A percentile compares a stretch with the other conserved stretches of the same genome.
phyloP scores from a whole-genome alignment of 345 rosid species.

The Eucalyptus camaldulensis region DNA sequence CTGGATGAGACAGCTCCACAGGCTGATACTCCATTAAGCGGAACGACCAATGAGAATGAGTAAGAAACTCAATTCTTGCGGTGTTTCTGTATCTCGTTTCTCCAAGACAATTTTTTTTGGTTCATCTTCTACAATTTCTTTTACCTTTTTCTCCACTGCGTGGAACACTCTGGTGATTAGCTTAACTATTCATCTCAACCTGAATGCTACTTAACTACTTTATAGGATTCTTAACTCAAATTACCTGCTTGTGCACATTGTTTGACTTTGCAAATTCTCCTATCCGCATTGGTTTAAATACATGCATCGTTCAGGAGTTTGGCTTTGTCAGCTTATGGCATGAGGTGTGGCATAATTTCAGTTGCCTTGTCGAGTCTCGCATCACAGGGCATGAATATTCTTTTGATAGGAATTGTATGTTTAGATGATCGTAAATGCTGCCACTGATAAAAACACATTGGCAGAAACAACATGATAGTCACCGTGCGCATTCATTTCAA shows the following conservation, averaged over 20 bases:
- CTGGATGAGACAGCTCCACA: background rate
- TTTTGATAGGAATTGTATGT: background rate
- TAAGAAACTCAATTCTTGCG: background rate
- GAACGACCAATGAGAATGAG: background rate
- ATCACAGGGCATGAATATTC: background rate
- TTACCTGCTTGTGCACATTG: background rate
- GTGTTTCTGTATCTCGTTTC: background rate
- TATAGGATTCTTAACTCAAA: background rate
- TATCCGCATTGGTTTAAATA: background rate
- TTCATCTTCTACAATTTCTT: background rate
- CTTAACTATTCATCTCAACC: background rate
- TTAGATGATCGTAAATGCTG: background rate
- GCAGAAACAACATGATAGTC: background rate
- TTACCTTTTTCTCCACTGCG: background rate
- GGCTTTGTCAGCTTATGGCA: background rate
- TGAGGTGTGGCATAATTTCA: background rate
- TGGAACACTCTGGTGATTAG: background rate
- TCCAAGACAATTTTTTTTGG: background rate
- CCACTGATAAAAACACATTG: background rate
- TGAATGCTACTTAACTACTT: background rate
- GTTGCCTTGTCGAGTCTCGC: background rate
- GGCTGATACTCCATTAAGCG: background rate
- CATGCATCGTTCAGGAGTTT: background rate
- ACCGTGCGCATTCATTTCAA: background rate
- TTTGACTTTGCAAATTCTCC: background rate